Base-by-base conservation (phyloP, 495 filamentous ascomycete genomes). In the Pseudoneurospora amorphoporcata region DNA sequence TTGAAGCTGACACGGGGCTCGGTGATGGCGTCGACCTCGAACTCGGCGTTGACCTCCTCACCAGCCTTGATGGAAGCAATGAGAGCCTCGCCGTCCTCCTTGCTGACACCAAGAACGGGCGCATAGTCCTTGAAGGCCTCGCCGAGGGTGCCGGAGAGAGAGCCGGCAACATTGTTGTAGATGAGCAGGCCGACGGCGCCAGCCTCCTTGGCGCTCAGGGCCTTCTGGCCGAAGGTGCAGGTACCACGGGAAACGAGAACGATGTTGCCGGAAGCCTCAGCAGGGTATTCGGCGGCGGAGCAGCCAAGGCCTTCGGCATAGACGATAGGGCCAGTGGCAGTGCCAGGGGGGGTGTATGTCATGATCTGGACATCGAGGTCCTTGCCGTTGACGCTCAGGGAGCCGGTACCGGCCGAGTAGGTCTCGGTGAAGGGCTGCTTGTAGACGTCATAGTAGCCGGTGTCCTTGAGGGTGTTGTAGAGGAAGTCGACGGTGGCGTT, bases 401-500 rank as follows among this genome's bases (percentile, higher is more conserved):
- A 69, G 78, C 80, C 71, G 78, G 79, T 76, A 39, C 74, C 78
- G 41, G 76, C 70, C 5, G 81, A 80, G 74, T 76, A 80, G 70
- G 79, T 74, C 61, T 80, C 82, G 41, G 69, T 77, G 79, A 90
- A 91, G 3, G 83, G 79, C 78, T 92, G 90, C 73, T 84, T 85
- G 73, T 83, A 80, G 69, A 91, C 84, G 78, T 85, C 76, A 80
- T 92, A 92, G 83, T 90, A 91, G 71, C 83, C 82, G 39, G 79
- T 74, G 3, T 71, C 68, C 12, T 77, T 82, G 61, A 90, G 79
- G 65, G 84, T 79, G 42, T 84, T 77, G 74, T 87, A 87, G 75
- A 93, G 77, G 73, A 85, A 93, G 53, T 91, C 82, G 71, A 91
- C 85, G 0, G 88, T 93, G 73, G 84, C 83, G 45, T 89, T 86